phyloP scores from a whole-genome alignment of 2,329 filamentous ascomycete species.

The Calonectria crousiana region DNA sequence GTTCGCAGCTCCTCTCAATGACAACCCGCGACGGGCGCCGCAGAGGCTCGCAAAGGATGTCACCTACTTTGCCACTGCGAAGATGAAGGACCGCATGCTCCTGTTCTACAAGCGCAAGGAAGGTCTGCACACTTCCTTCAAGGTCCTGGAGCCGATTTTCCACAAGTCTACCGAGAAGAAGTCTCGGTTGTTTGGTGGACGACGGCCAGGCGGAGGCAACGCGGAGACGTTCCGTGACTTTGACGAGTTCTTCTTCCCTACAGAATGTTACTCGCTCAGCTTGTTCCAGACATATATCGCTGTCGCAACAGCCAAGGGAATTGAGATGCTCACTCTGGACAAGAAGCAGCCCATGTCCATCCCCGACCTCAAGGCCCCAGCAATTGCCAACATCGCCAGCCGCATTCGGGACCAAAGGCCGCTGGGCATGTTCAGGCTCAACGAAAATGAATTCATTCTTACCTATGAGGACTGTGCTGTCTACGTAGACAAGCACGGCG shows the following conservation, averaged over 20 bases:
- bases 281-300: conserved; percentile 96
- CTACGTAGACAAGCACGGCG: conserved; percentile 98
- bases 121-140: conserved; percentile 92
- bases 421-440: conserved; percentile 95
- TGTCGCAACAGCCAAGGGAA: conserved; percentile 89
- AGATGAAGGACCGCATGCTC: conserved; percentile 96
- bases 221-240: conserved; percentile 98
- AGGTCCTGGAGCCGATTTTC: conserved; percentile 94
- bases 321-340: conserved; percentile 96
- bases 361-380: conserved; percentile 83
- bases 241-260: conserved; percentile 98
- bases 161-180: conserved; percentile 92
- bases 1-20: conserved; percentile 72
- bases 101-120: conserved; percentile 99
- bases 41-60: conserved; percentile 94
- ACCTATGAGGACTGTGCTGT: conserved; percentile 97
- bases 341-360: conserved; percentile 97
- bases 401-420: conserved; percentile 87
- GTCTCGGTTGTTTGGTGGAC: conserved; percentile 73
- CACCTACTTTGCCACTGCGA: conserved; percentile 93
- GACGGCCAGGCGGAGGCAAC: conserved; percentile 71
- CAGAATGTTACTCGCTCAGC: conserved; percentile 94
- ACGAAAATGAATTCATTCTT: conserved; percentile 91
- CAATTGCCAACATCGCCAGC: conserved; percentile 86
- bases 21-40: conserved; percentile 86